phyloP scores from a whole-genome alignment of 345 rosid genomes.

The Balakata baccata region DNA sequence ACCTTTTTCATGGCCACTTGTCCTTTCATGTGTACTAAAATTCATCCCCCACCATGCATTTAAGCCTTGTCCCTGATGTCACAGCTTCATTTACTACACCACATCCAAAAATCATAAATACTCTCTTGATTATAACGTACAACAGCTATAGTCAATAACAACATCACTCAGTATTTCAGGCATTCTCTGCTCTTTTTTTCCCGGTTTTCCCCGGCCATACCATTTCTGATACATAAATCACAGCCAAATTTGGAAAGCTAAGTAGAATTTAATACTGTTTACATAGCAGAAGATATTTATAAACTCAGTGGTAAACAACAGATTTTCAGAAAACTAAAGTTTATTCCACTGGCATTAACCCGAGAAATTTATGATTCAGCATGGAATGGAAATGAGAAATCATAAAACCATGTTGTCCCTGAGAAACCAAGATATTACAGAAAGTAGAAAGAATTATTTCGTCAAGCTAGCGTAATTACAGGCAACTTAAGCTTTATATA shows the following conservation, averaged over 20 bases:
- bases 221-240: not conserved
- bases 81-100: not conserved
- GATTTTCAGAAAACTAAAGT: no score
- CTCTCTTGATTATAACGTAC: not conserved
- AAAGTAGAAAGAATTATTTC: no score
- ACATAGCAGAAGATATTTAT: no score
- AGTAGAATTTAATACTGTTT: no score
- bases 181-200: not conserved
- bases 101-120: constrained; percentile 3
- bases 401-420: no score
- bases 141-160: not conserved
- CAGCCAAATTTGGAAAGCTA: not conserved
- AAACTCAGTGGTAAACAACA: no score
- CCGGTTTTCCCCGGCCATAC: not conserved
- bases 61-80: not conserved
- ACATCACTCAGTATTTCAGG: not conserved
- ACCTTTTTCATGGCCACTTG: not conserved
- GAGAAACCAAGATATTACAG: no score
- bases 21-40: not conserved
- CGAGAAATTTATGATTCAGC: no score
- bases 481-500: no score
- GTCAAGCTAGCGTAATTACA: no score
- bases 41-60: constrained; percentile 1
- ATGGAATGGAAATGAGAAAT: no score
- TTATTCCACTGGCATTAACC: no score